These are phyloP conservation scores for Aureobasidium namibiae DNA, from an alignment of 2,329 filamentous ascomycete species.

Conservation along the genomic window DNA sequence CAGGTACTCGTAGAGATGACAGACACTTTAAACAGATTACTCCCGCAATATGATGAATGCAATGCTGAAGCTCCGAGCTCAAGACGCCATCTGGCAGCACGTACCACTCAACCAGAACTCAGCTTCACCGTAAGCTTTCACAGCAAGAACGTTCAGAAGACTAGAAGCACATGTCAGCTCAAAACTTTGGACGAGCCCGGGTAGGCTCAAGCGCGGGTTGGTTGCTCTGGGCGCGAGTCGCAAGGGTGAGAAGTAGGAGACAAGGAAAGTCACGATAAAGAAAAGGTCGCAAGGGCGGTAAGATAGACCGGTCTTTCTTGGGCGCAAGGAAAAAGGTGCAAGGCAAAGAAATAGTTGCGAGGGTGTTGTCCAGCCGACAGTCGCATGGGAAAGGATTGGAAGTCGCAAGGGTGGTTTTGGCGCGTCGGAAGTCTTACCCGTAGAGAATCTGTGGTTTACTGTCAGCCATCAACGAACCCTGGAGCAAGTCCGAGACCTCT, in stretches of 20 bases:
- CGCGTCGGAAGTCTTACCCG: slow-evolving; percentile 8
- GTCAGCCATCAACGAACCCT: neutral
- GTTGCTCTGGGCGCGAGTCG: slow-evolving; percentile 4
- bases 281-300: neutral
- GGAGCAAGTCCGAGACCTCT: neutral
- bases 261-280: neutral
- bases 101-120: slow-evolving; percentile 38
- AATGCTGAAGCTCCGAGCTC: too few species aligned
- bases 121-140: slow-evolving; percentile 38
- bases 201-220: neutral
- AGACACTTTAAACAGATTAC: too few species aligned
- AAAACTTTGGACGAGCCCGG: neutral
- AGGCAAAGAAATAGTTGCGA: neutral
- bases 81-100: too few species aligned
- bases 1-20: too few species aligned
- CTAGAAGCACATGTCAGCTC: slow-evolving; percentile 12
- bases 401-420: neutral
- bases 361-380: neutral
- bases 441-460: neutral
- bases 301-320: neutral
- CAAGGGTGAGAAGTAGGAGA: neutral
- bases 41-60: too few species aligned
- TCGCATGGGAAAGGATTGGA: neutral
- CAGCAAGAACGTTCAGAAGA: slow-evolving; percentile 36
- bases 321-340: slow-evolving; percentile 5